Evolutionary conservation across 108 stramenopile genomes (phyloP).

Genomic region (Mayamaea pseudoterrestris): DNA sequence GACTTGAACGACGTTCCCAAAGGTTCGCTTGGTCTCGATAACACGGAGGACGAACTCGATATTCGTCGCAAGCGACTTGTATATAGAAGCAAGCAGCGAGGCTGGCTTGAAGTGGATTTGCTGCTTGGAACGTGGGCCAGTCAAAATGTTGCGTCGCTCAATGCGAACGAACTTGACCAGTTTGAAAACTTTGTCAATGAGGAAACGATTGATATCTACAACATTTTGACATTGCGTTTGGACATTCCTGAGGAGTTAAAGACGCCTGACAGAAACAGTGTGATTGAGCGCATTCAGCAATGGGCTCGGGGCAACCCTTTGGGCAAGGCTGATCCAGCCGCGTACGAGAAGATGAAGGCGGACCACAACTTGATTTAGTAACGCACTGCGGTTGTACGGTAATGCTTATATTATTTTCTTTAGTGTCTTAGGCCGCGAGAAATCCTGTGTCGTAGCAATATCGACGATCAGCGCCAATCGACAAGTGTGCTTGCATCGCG

Average conservation of each 20-base stretch:
- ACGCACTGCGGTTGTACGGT: no score
- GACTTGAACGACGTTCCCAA: conserved; percentile 19
- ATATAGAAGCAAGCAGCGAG: conserved; percentile 96
- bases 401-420: no score
- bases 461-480: no score
- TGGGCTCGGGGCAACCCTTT: conserved; percentile 76
- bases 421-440: no score
- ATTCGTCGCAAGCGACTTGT: conserved; percentile 85
- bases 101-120: conserved; percentile 97
- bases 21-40: conserved; percentile 3
- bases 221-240: conserved; percentile 79
- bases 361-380: conserved; percentile 71
- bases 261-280: conserved; percentile 21
- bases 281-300: conserved; percentile 69
- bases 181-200: conserved; percentile 94
- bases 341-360: conserved; percentile 58
- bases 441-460: no score
- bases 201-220: conserved; percentile 99
- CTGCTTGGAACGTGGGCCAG: conserved; percentile 96
- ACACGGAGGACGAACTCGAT: conserved; percentile 19
- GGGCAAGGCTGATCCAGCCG: conserved; percentile 72
- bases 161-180: conserved; percentile 67
- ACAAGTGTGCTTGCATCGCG: no score
- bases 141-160: conserved; percentile 72
- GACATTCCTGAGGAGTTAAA: conserved; percentile 60